Conservation (phyloP, 257 asterid genomes). For the Solanum etuberosum region DNA sequence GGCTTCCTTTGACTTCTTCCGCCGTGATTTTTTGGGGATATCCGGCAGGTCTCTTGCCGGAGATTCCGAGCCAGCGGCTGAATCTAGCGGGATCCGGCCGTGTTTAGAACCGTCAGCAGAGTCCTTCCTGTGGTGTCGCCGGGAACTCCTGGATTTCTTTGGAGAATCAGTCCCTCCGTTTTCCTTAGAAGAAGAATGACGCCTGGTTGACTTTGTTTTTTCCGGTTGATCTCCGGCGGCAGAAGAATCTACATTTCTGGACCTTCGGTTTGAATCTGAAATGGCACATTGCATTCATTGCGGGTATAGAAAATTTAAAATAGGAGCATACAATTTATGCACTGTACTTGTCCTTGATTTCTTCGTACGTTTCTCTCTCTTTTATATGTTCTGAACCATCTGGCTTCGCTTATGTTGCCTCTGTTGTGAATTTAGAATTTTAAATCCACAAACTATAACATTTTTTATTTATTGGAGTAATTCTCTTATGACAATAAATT, state of each 20-base stretch:
- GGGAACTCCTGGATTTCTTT: slow-evolving; percentile 31
- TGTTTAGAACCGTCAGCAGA: slow-evolving; percentile 23
- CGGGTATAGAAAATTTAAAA: background rate
- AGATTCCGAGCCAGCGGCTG: slow-evolving; percentile 8
- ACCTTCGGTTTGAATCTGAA: slow-evolving; percentile 35
- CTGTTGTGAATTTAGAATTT: too few species aligned
- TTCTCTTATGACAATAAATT: background rate
- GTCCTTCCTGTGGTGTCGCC: slow-evolving; percentile 43
- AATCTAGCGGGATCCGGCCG: slow-evolving; percentile 14
- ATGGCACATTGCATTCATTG: background rate
- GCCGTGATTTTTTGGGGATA: slow-evolving; percentile 26
- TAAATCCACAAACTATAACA: too few species aligned
- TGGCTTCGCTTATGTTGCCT: background rate
- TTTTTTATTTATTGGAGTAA: background rate
- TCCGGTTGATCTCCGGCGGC: slow-evolving; percentile 20
- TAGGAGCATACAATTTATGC: background rate
- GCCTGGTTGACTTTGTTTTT: slow-evolving; percentile 39
- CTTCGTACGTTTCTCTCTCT: background rate
- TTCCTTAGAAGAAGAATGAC: slow-evolving; percentile 21
- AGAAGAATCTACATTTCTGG: slow-evolving; percentile 15
- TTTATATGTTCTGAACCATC: background rate
- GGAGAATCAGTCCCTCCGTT: slow-evolving; percentile 19
- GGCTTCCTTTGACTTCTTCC: slow-evolving; percentile 35
- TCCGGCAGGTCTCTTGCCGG: slow-evolving; percentile 27
- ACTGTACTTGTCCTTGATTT: background rate